These are phyloP conservation scores for Umbellularia californica DNA, from an alignment of 164 flowering plant genomes.

Conservation along the genomic window DNA sequence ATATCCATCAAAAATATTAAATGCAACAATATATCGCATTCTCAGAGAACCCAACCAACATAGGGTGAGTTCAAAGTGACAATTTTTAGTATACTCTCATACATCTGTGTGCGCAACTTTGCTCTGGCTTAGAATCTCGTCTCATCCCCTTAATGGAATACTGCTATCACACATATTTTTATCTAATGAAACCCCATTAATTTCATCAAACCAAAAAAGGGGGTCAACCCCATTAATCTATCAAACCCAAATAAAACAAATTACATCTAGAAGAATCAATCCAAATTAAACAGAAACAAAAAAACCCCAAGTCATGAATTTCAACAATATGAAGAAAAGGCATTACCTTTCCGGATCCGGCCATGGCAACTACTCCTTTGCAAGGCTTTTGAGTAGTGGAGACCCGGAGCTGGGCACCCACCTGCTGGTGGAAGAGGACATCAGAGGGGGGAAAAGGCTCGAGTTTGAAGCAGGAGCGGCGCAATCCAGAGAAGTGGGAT, in stretches of 20 bases:
- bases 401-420: slow-evolving; percentile 37
- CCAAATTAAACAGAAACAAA: too few relatives aligned
- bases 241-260: neutral
- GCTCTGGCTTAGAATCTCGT: too few relatives aligned
- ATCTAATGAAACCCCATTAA: too few relatives aligned
- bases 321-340: neutral
- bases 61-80: too few relatives aligned
- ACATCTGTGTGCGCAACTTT: too few relatives aligned
- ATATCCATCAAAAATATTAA: too few relatives aligned
- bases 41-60: neutral
- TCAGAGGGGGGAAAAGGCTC: slow-evolving; percentile 27
- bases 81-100: too few relatives aligned
- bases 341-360: slow-evolving; percentile 78
- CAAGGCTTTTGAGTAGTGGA: slow-evolving; percentile 30
- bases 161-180: too few relatives aligned
- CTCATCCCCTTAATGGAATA: too few relatives aligned
- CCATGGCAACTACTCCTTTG: slow-evolving; percentile 68
- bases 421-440: slow-evolving; percentile 30
- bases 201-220: too few relatives aligned
- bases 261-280: neutral
- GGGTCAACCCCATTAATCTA: too few relatives aligned
- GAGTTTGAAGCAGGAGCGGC: slow-evolving; percentile 36
- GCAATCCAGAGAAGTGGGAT: slow-evolving; percentile 47
- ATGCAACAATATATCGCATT: too few relatives aligned
- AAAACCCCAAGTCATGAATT: neutral